A percentile compares a stretch with the other conserved stretches of the same genome.
Evolutionary conservation across 2,329 filamentous ascomycete genomes (phyloP).

Genomic region (Aspergillus amoenus): DNA sequence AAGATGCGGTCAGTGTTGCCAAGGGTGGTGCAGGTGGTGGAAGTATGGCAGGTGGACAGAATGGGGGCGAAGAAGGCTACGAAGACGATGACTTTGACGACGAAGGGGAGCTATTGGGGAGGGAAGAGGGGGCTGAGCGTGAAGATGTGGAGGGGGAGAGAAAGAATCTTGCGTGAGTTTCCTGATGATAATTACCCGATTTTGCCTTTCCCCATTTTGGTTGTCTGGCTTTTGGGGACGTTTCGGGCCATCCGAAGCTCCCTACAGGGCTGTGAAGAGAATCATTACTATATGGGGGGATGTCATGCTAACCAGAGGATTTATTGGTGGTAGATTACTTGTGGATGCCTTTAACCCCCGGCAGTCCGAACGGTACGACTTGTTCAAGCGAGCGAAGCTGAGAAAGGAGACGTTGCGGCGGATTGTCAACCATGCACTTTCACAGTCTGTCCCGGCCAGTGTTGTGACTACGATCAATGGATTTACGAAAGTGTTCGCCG

Average conservation of each 20-base stretch:
- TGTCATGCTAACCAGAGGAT: background rate
- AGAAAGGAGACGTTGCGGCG: slow-evolving; percentile 51
- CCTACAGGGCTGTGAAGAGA: slow-evolving; percentile 5
- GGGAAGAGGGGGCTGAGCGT: slow-evolving; percentile 42
- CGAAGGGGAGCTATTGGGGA: slow-evolving; percentile 46
- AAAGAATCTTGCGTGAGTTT: slow-evolving; percentile 50
- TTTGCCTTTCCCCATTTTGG: slow-evolving; percentile 9
- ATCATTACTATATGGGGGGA: background rate
- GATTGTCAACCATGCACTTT: slow-evolving; percentile 67
- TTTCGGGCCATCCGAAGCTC: no score
- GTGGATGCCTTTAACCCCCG: slow-evolving; percentile 49
- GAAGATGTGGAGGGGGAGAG: slow-evolving; percentile 52
- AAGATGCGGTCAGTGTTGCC: slow-evolving; percentile 31
- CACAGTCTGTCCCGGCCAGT: slow-evolving; percentile 64
- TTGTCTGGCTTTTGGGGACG: background rate
- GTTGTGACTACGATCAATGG: slow-evolving; percentile 65
- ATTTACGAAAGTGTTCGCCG: slow-evolving; percentile 67
- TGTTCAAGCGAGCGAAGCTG: slow-evolving; percentile 51
- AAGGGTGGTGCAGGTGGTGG: slow-evolving; percentile 22
- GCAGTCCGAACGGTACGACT: slow-evolving; percentile 50
- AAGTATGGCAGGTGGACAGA: slow-evolving; percentile 34
- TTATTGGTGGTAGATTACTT: slow-evolving; percentile 34
- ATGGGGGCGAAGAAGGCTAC: slow-evolving; percentile 46
- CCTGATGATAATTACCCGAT: background rate
- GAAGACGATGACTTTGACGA: slow-evolving; percentile 52